A percentile compares a stretch with the other conserved stretches of the same genome.
These are phyloP conservation scores for Sporisorium graminicola DNA, from an alignment of 1,284 basidiomycete genomes.

Conservation along the genomic window DNA sequence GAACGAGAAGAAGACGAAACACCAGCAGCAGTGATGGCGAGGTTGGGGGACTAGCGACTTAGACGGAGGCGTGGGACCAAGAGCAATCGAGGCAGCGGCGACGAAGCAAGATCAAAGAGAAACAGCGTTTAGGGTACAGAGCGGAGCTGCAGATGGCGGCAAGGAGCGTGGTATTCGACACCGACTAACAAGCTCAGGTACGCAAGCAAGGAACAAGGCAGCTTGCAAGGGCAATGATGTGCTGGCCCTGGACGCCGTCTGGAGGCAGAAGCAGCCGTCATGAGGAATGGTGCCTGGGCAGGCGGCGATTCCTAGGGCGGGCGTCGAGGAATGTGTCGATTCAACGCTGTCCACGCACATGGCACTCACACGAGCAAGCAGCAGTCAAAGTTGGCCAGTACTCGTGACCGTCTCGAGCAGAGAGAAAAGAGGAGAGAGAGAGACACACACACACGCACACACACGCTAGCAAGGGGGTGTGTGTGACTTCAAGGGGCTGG, in stretches of 20 bases:
- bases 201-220: constrained; percentile 25
- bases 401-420: too few relatives aligned
- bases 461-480: neutral
- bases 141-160: constrained; percentile 10
- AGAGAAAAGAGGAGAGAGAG: too few relatives aligned
- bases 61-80: neutral
- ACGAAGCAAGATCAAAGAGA: neutral
- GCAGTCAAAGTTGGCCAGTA: neutral
- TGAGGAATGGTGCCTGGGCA: constrained; percentile 2
- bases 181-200: constrained; percentile 17
- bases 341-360: neutral
- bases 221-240: constrained; percentile 8
- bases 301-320: constrained; percentile 6
- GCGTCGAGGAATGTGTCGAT: constrained; percentile 25
- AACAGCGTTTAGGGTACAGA: constrained; percentile 1
- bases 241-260: neutral
- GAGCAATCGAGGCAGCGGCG: neutral
- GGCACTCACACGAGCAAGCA: neutral
- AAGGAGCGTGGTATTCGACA: constrained; percentile 18
- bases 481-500: neutral
- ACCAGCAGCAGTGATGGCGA: neutral
- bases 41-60: neutral
- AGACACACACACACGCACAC: too few relatives aligned
- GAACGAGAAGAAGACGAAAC: neutral
- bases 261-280: neutral